phyloP scores from a whole-genome alignment of 805 yeast species.

The Starmerella sp. region DNA sequence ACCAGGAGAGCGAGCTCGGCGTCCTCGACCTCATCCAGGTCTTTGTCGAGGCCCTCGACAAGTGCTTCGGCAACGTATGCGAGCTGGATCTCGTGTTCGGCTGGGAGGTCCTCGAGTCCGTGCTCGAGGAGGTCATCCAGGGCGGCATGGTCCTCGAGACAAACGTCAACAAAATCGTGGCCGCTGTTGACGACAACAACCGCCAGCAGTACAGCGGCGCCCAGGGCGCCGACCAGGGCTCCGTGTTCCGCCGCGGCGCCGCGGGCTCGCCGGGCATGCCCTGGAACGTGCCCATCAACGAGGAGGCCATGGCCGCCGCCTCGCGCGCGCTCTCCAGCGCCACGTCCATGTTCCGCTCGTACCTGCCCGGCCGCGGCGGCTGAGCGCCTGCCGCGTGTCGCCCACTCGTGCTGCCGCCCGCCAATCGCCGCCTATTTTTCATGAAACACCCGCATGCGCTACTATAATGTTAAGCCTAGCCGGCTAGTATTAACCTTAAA shows the following conservation, averaged over 20 bases:
- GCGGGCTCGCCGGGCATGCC: slow-evolving; percentile 1
- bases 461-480: not conserved
- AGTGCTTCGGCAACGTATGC: slow-evolving; percentile 88
- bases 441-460: not conserved
- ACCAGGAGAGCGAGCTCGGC: slow-evolving; percentile 89
- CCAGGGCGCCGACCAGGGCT: not conserved
- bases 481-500: not conserved
- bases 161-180: slow-evolving; percentile 66
- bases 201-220: slow-evolving; percentile 19
- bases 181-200: slow-evolving; percentile 36
- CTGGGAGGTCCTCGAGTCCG: slow-evolving; percentile 92
- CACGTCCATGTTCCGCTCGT: slow-evolving; percentile 20
- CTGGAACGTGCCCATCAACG: slow-evolving; percentile 4
- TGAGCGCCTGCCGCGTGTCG: not conserved
- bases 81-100: slow-evolving; percentile 96
- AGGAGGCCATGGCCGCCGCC: slow-evolving; percentile 19
- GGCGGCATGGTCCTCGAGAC: slow-evolving; percentile 99
- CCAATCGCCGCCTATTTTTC: too few relatives aligned
- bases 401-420: too few relatives aligned
- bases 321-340: slow-evolving; percentile 20
- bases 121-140: slow-evolving; percentile 73
- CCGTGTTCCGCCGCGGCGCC: not conserved
- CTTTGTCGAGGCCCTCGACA: slow-evolving; percentile 87
- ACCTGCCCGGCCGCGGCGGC: slow-evolving; percentile 12
- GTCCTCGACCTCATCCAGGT: slow-evolving; percentile 90